phyloP scores from a whole-genome alignment of 2,329 filamentous ascomycete species.

The Aspergillus fijiensis region DNA sequence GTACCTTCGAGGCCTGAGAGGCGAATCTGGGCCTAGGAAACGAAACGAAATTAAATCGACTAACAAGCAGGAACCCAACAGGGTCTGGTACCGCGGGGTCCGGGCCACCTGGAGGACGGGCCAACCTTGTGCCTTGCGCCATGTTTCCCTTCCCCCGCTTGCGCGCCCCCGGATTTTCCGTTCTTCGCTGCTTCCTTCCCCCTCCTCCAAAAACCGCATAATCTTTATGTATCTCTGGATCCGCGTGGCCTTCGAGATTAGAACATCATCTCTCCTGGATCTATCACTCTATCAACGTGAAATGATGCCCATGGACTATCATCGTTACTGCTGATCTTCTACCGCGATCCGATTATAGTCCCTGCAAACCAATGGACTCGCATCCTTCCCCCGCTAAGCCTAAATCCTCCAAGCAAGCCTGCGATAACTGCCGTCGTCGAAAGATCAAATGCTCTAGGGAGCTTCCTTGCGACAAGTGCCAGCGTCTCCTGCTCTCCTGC shows the following conservation, averaged over 20 bases:
- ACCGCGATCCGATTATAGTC: neutral
- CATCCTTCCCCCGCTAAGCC: constrained; percentile 18
- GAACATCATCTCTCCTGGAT: neutral
- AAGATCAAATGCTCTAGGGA: constrained; percentile 46
- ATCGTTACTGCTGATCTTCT: constrained; percentile 1
- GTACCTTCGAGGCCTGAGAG: neutral
- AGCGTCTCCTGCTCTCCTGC: constrained; percentile 38
- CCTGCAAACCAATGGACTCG: constrained; percentile 23
- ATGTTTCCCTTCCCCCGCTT: constrained; percentile 13
- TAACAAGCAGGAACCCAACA: neutral
- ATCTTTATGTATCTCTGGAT: neutral
- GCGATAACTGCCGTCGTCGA: constrained; percentile 43
- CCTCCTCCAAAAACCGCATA: neutral
- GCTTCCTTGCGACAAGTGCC: constrained; percentile 44
- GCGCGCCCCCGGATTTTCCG: constrained; percentile 17
- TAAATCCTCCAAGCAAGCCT: constrained; percentile 37
- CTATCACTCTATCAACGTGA: neutral
- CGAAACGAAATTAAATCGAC: constrained; percentile 2
- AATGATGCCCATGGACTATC: constrained; percentile 5
- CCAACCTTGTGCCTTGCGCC: neutral
- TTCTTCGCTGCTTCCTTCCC: neutral
- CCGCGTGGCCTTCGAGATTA: neutral
- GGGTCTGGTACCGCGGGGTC: constrained; percentile 10
- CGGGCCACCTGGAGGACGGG: constrained; percentile 5
- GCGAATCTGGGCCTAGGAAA: neutral